These are phyloP conservation scores for Ogataea trehalophila DNA, from an alignment of 805 yeast genomes.

Conservation along the genomic window DNA sequence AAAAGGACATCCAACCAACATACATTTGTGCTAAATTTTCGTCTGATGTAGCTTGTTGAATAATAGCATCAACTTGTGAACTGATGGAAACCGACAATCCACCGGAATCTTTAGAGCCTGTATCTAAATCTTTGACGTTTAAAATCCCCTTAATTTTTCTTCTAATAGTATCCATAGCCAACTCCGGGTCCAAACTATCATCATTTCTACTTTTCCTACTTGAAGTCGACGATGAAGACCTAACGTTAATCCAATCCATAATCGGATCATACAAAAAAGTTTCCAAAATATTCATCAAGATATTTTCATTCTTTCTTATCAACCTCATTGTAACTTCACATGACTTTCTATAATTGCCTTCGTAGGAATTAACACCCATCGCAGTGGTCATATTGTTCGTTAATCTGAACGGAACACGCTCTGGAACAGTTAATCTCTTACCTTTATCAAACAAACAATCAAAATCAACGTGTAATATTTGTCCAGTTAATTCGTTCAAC, in stretches of 20 bases:
- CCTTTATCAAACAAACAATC: slow-evolving; percentile 94
- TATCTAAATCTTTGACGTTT: slow-evolving; percentile 51
- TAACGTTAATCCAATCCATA: slow-evolving; percentile 56
- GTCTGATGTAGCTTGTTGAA: slow-evolving; percentile 71
- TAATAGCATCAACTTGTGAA: slow-evolving; percentile 88
- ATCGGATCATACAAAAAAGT: slow-evolving; percentile 91
- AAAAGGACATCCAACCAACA: slow-evolving; percentile 86
- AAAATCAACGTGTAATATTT: slow-evolving; percentile 88
- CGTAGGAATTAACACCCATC: slow-evolving; percentile 76
- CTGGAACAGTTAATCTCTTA: slow-evolving; percentile 70
- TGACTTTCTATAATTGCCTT: slow-evolving; percentile 81
- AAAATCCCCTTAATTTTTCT: slow-evolving; percentile 80
- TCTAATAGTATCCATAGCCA: slow-evolving; percentile 66
- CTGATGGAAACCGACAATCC: slow-evolving; percentile 84
- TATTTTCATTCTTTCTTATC: slow-evolving; percentile 73
- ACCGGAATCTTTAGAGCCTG: slow-evolving; percentile 32
- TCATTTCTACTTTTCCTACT: slow-evolving; percentile 13
- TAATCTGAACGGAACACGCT: slow-evolving; percentile 87
- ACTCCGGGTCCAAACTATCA: slow-evolving; percentile 45
- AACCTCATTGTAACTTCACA: slow-evolving; percentile 78
- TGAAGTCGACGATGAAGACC: slow-evolving; percentile 6
- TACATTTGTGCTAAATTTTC: slow-evolving; percentile 81
- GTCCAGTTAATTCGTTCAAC: slow-evolving; percentile 68
- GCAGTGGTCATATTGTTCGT: slow-evolving; percentile 90
- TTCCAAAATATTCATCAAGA: slow-evolving; percentile 85